These are phyloP conservation scores for Globisporangium sylvaticum DNA, from an alignment of 352 stramenopile genomes.

Conservation along the genomic window DNA sequence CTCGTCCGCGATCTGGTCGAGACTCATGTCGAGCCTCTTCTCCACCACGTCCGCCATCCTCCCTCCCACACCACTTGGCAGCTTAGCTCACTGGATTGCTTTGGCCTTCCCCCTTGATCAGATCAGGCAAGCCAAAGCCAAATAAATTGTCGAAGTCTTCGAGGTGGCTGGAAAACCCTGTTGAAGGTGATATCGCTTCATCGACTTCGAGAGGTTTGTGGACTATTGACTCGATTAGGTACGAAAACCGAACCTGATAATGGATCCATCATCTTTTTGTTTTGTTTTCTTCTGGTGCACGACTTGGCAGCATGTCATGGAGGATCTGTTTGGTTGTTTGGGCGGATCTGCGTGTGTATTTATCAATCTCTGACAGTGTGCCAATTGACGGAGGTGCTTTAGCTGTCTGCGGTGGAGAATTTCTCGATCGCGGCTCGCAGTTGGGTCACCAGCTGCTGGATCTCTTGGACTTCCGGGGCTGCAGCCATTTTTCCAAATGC, in stretches of 20 bases:
- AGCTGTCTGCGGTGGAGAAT: conserved; percentile 11
- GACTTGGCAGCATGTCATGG: not conserved
- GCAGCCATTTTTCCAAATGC: not conserved
- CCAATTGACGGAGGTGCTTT: not conserved
- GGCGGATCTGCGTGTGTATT: not conserved
- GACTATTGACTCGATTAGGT: not conserved
- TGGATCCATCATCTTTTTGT: not conserved
- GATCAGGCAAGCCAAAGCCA: not conserved
- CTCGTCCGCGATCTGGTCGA: conserved; percentile 63
- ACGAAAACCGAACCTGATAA: not conserved
- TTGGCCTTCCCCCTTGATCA: not conserved
- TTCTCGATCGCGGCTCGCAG: conserved; percentile 28
- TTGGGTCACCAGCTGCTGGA: conserved; percentile 34
- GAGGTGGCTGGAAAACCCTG: not conserved
- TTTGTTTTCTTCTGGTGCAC: not conserved
- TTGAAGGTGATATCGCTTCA: not conserved
- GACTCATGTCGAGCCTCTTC: conserved; percentile 73
- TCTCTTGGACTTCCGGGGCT: conserved; percentile 35
- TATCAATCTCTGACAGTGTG: not conserved
- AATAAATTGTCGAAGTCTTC: not conserved
- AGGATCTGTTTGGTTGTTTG: not conserved
- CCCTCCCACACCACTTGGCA: not conserved
- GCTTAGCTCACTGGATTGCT: not conserved
- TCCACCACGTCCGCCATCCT: conserved; percentile 33
- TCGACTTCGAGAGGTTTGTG: not conserved